Evolutionary conservation across 1,284 basidiomycete genomes (phyloP).

Genomic region (Vanrija humicola): DNA sequence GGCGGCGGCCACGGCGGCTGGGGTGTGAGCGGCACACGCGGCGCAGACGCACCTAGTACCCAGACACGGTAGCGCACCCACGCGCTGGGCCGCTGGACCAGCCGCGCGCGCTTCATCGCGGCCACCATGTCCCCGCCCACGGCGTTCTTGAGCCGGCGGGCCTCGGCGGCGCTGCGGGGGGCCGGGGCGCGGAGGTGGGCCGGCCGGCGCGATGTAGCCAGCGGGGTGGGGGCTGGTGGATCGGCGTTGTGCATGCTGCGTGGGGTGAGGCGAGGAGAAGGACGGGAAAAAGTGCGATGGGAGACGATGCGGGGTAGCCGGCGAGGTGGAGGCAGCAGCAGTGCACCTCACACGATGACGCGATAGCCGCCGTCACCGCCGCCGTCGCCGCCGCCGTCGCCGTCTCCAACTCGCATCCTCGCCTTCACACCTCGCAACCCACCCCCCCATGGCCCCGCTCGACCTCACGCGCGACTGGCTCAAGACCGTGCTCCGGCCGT

Average conservation of each 20-base stretch:
- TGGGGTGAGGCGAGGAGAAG: too few relatives aligned
- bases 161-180: neutral
- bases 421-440: neutral
- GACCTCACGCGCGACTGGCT: conserved; percentile 64
- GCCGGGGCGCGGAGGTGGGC: neutral
- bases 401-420: neutral
- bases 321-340: neutral
- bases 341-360: neutral
- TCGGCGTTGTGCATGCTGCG: neutral
- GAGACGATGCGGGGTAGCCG: neutral
- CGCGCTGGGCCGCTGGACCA: neutral
- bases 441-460: conserved; percentile 29
- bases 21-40: conserved; percentile 1
- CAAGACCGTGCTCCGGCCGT: conserved; percentile 62
- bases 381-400: too few relatives aligned
- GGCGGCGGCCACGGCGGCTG: conserved; percentile 18
- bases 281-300: too few relatives aligned
- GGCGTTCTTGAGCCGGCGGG: conserved; percentile 3
- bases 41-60: conserved; percentile 11
- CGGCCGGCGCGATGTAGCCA: neutral
- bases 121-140: conserved; percentile 31
- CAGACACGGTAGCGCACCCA: neutral
- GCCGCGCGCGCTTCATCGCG: conserved; percentile 32
- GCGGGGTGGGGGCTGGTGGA: neutral
- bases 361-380: neutral